A percentile compares a stretch with the other conserved stretches of the same genome.
phyloP scores from a whole-genome alignment of 2,329 filamentous ascomycete species.

The Thielaviopsis punctulata region DNA sequence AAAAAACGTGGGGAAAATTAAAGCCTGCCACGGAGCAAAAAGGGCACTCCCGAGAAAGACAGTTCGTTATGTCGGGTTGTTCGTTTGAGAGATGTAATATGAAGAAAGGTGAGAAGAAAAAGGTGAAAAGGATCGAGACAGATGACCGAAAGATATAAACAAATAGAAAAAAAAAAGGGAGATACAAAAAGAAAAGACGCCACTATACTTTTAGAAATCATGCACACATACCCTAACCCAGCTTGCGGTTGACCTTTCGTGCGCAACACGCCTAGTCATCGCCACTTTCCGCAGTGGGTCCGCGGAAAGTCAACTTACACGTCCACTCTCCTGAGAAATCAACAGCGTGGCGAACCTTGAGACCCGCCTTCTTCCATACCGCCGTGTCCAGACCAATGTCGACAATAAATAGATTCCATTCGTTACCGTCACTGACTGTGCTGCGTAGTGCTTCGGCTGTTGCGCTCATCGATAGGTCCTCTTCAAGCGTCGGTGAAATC shows the following conservation, averaged over 20 bases:
- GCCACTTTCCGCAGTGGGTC: slow-evolving; percentile 16
- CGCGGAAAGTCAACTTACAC: slow-evolving; percentile 44
- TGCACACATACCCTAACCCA: no score
- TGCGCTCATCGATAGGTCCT: slow-evolving; percentile 6
- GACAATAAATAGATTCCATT: slow-evolving; percentile 68
- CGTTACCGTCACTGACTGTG: slow-evolving; percentile 28
- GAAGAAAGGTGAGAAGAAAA: not conserved
- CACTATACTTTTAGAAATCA: not conserved
- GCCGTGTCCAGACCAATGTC: slow-evolving; percentile 74
- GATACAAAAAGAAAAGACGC: not conserved
- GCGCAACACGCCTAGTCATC: no score
- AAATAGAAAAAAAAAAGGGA: not conserved
- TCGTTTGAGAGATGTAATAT: not conserved
- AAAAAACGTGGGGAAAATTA: not conserved
- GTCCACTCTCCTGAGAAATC: slow-evolving; percentile 84
- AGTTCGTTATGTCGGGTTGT: not conserved
- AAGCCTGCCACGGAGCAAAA: not conserved
- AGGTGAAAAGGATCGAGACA: not conserved
- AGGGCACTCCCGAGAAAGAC: no score
- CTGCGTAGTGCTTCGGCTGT: slow-evolving; percentile 15
- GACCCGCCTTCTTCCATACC: slow-evolving; percentile 72
- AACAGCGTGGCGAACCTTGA: slow-evolving; percentile 64
- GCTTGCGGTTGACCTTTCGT: no score
- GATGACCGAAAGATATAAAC: not conserved
- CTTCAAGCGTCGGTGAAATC: slow-evolving; percentile 28